Evolutionary conservation across 345 rosid species (phyloP).

Genomic region (Gossypioides kirkii): DNA sequence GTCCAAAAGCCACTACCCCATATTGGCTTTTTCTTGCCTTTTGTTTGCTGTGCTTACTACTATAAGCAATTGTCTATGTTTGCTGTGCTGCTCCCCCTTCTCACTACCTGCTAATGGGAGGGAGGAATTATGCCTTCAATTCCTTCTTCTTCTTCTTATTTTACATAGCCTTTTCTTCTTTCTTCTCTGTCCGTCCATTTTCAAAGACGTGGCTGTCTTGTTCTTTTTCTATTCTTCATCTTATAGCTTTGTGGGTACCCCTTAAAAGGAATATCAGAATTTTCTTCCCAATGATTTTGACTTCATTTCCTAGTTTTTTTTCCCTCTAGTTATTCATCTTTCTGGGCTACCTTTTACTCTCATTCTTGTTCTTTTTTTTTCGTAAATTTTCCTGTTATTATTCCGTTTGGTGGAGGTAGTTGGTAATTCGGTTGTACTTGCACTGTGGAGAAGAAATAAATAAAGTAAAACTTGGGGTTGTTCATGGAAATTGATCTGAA

Average conservation of each 20-base stretch:
- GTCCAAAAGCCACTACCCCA: slow-evolving; percentile 39
- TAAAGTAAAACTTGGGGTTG: slow-evolving; percentile 16
- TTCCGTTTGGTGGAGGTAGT: slow-evolving; percentile 5
- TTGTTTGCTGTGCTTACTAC: slow-evolving; percentile 33
- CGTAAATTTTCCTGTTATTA: slow-evolving; percentile 1
- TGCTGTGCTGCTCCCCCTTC: slow-evolving; percentile 61
- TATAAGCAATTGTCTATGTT: slow-evolving; percentile 60
- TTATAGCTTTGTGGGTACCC: slow-evolving; percentile 28
- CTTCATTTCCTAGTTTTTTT: slow-evolving; percentile 31
- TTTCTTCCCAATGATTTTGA: slow-evolving; percentile 25
- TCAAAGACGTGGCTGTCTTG: slow-evolving; percentile 25
- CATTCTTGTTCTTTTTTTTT: slow-evolving; percentile 2
- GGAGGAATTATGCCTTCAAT: slow-evolving; percentile 67
- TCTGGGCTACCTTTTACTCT: slow-evolving; percentile 20
- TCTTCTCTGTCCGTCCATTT: slow-evolving; percentile 4
- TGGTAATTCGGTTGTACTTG: slow-evolving; percentile 27
- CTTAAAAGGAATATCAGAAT: slow-evolving; percentile 7
- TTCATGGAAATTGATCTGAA: slow-evolving; percentile 95
- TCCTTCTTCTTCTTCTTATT: slow-evolving; percentile 68
- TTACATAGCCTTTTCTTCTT: slow-evolving; percentile 30
- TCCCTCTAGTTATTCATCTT: slow-evolving; percentile 15
- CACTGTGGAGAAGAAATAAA: not conserved
- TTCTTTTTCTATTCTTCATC: slow-evolving; percentile 22
- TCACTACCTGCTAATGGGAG: slow-evolving; percentile 63
- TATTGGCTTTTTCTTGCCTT: slow-evolving; percentile 39